A percentile compares a stretch with the other conserved stretches of the same genome.
These are phyloP conservation scores for Whalleya microplaca DNA, from an alignment of 2,329 filamentous ascomycete genomes.

Conservation along the genomic window DNA sequence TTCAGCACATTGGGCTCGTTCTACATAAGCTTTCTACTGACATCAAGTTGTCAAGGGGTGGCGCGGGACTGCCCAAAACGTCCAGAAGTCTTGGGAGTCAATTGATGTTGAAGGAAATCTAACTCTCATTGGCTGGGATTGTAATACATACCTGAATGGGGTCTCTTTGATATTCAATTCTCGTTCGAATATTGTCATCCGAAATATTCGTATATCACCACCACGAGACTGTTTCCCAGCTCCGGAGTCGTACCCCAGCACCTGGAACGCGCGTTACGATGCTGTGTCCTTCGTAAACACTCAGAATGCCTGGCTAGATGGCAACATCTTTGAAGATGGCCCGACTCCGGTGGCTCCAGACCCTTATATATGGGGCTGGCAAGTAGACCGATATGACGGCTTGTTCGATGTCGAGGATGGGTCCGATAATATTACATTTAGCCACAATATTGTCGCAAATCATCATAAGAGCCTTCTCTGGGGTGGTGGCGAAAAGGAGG, in stretches of 20 bases:
- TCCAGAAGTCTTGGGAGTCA: constrained; percentile 26
- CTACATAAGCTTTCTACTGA: neutral
- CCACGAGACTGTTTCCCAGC: constrained; percentile 28
- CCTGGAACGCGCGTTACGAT: constrained; percentile 29
- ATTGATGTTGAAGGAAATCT: constrained; percentile 24
- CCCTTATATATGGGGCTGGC: too few species aligned
- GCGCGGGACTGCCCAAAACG: constrained; percentile 21
- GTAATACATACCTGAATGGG: constrained; percentile 18
- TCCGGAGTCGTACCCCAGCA: constrained; percentile 20
- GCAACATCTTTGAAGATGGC: constrained; percentile 22
- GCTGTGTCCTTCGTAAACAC: constrained; percentile 24
- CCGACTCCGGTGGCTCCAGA: neutral
- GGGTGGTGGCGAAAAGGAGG: too few species aligned
- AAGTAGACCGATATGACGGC: too few species aligned
- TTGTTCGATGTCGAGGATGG: too few species aligned
- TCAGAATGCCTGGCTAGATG: constrained; percentile 23
- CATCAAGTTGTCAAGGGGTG: constrained; percentile 16
- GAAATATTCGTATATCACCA: constrained; percentile 20
- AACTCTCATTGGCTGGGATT: constrained; percentile 26
- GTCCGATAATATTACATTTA: too few species aligned
- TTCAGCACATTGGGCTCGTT: too few species aligned
- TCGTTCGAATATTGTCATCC: constrained; percentile 23
- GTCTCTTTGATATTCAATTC: constrained; percentile 25
- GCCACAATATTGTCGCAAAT: too few species aligned
- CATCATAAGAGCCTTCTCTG: too few species aligned